phyloP scores from a whole-genome alignment of 345 rosid species.

The Sisymbrium irio region DNA sequence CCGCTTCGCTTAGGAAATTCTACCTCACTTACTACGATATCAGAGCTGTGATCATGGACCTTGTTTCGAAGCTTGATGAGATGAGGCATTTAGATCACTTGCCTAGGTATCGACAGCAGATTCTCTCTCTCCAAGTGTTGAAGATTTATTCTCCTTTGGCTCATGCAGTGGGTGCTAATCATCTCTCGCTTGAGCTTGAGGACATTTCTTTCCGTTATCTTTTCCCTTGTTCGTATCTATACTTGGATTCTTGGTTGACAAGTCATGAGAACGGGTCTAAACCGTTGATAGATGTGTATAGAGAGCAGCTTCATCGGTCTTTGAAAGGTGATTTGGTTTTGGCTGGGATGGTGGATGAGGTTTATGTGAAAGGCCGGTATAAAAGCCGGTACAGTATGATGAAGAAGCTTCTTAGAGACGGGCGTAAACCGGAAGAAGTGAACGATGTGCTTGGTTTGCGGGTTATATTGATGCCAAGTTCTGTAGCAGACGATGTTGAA shows the following conservation, averaged over 20 bases:
- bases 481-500: conserved; percentile 35
- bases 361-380: conserved; percentile 69
- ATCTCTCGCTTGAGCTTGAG: conserved; percentile 77
- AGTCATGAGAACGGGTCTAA: conserved; percentile 61
- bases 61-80: conserved; percentile 74
- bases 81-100: conserved; percentile 84
- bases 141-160: conserved; percentile 86
- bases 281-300: conserved; percentile 62
- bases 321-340: conserved; percentile 56
- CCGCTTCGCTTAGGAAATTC: conserved; percentile 74
- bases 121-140: conserved; percentile 72
- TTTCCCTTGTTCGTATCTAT: conserved; percentile 80
- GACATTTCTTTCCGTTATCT: conserved; percentile 77
- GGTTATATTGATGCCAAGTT: conserved; percentile 59
- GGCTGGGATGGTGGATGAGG: conserved; percentile 51
- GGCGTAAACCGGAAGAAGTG: conserved; percentile 82
- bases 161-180: conserved; percentile 68
- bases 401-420: conserved; percentile 91
- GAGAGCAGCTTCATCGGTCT: conserved; percentile 57
- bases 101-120: conserved; percentile 72
- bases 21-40: conserved; percentile 88
- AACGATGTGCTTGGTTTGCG: conserved; percentile 84
- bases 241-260: conserved; percentile 75
- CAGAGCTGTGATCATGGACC: conserved; percentile 74
- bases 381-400: conserved; percentile 89